Evolutionary conservation across 768 basidiomycete genomes (phyloP).

Genomic region (Suillus subalutaceus): DNA sequence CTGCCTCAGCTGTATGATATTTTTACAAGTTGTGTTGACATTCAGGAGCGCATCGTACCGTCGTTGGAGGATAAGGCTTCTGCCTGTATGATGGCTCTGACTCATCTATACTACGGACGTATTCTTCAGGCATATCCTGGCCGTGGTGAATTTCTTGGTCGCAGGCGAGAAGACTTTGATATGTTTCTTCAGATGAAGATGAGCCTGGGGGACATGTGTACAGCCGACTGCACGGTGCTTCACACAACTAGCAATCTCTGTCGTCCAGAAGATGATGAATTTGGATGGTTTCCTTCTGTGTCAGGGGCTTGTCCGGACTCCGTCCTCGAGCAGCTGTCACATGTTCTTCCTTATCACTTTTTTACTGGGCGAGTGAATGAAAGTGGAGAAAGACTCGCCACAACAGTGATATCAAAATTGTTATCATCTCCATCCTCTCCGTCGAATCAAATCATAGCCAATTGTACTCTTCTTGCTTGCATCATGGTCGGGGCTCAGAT

Average conservation of each 20-base stretch:
- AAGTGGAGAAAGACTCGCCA: background rate
- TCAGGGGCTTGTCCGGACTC: background rate
- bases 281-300: too few relatives aligned
- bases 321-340: background rate
- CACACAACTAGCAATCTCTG: background rate
- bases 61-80: background rate
- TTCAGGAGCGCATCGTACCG: background rate
- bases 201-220: too few relatives aligned
- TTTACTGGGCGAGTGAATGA: background rate
- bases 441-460: background rate
- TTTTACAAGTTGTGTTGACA: background rate
- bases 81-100: background rate
- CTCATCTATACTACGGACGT: background rate
- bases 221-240: background rate
- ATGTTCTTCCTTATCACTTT: background rate
- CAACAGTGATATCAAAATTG: background rate
- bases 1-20: background rate
- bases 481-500: background rate
- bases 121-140: background rate
- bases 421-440: background rate
- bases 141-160: background rate
- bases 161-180: background rate
- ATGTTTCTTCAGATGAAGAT: background rate
- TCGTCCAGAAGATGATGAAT: too few relatives aligned
- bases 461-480: background rate